These are phyloP conservation scores for Cylindricascospora bacillispora DNA, from an alignment of 1,139 yeast species.

Conservation along the genomic window DNA sequence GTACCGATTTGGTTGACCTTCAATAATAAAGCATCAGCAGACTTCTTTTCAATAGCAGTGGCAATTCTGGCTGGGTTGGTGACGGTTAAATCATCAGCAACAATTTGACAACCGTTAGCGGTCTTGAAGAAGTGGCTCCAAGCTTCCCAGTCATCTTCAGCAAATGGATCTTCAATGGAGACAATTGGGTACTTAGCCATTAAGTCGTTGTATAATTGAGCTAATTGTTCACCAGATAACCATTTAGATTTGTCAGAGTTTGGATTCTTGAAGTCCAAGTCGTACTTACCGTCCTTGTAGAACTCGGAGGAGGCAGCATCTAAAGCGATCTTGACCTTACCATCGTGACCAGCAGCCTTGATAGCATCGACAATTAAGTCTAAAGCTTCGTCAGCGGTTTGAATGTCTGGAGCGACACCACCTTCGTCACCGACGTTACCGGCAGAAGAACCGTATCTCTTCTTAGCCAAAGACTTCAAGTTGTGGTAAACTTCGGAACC, in stretches of 20 bases:
- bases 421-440: constrained; percentile 99
- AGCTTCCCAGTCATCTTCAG: constrained; percentile 98
- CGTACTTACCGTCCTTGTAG: constrained; percentile 91
- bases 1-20: constrained; percentile 96
- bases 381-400: constrained; percentile 87
- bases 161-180: constrained; percentile 95
- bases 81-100: constrained; percentile 95
- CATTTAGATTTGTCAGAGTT: constrained; percentile 78
- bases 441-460: constrained; percentile 90
- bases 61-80: constrained; percentile 90
- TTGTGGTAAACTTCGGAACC: constrained; percentile 95
- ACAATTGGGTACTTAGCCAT: constrained; percentile 88
- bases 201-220: constrained; percentile 67
- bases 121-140: constrained; percentile 79
- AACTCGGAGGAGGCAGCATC: constrained; percentile 96
- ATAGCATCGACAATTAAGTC: constrained; percentile 83
- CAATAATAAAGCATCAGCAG: constrained; percentile 82
- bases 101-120: constrained; percentile 63
- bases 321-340: constrained; percentile 78
- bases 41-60: constrained; percentile 90
- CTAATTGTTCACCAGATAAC: constrained; percentile 78
- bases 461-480: constrained; percentile 81
- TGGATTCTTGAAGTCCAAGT: constrained; percentile 94
- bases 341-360: constrained; percentile 85
- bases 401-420: constrained; percentile 97